phyloP scores from a whole-genome alignment of 1,139 yeast species.

The Kluyveromyces marxianus region DNA sequence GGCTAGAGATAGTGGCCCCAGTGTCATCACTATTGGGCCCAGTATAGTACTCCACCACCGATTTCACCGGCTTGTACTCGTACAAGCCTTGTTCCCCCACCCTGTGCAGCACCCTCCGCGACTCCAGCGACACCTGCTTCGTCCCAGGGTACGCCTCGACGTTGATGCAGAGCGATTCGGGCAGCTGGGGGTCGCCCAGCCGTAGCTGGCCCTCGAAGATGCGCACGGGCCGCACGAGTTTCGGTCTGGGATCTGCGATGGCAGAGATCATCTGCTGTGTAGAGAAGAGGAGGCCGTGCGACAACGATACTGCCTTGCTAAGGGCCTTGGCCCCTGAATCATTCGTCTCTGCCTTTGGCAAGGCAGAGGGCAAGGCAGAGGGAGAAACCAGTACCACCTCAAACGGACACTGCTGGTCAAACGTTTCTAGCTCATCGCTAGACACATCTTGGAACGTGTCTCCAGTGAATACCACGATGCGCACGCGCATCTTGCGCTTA shows the following conservation, averaged over 20 bases:
- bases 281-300: no score
- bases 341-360: no score
- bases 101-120: slow-evolving; percentile 34
- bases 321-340: no score
- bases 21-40: no score
- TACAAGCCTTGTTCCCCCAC: slow-evolving; percentile 5
- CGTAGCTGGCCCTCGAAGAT: slow-evolving; percentile 35
- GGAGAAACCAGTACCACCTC: slow-evolving; percentile 11
- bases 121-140: slow-evolving; percentile 37
- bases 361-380: no score
- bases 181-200: slow-evolving; percentile 31
- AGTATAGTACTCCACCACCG: slow-evolving; percentile 27
- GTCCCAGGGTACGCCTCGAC: slow-evolving; percentile 66
- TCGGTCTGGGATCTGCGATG: slow-evolving; percentile 15
- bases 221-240: slow-evolving; percentile 32
- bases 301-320: no score
- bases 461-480: slow-evolving; percentile 42
- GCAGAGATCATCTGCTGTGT: slow-evolving; percentile 13
- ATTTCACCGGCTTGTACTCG: slow-evolving; percentile 20
- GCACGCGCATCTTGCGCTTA: slow-evolving; percentile 31
- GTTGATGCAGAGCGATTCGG: slow-evolving; percentile 33
- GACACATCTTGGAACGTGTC: slow-evolving; percentile 33
- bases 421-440: slow-evolving; percentile 21
- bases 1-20: no score
- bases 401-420: slow-evolving; percentile 10